Evolutionary conservation across 1,284 basidiomycete genomes (phyloP).

Genomic region (Boletus smithii): DNA sequence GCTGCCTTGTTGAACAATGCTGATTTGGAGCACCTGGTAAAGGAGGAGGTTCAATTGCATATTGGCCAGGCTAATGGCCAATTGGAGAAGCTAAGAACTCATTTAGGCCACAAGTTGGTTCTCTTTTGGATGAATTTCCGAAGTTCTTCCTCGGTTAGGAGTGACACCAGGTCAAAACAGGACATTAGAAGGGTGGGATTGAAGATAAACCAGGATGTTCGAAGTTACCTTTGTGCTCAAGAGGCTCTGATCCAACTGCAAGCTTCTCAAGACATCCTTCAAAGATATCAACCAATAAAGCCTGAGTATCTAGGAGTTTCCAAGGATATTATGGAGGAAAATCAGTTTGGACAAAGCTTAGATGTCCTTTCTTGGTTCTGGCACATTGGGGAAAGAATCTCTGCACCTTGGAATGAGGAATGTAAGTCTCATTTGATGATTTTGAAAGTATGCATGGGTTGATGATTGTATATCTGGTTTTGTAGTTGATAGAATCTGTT

Average conservation of each 20-base stretch:
- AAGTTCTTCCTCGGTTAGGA: constrained; percentile 6
- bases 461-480: neutral
- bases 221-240: neutral
- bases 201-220: constrained; percentile 8
- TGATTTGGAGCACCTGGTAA: neutral
- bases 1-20: neutral
- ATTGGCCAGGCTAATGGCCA: constrained; percentile 9
- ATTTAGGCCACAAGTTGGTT: constrained; percentile 13
- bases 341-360: constrained; percentile 8
- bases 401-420: constrained; percentile 5
- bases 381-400: neutral
- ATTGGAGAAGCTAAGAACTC: constrained; percentile 9
- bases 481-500: constrained; percentile 11
- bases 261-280: neutral
- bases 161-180: constrained; percentile 9
- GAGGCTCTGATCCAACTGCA: neutral
- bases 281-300: too few species aligned
- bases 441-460: neutral
- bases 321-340: constrained; percentile 16
- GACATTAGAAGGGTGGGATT: neutral
- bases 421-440: constrained; percentile 6
- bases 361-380: constrained; percentile 18
- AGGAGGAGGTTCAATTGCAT: constrained; percentile 4
- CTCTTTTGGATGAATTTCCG: constrained; percentile 3
- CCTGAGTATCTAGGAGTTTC: constrained; percentile 4